A percentile compares a stretch with the other conserved stretches of the same genome.
phyloP scores from a whole-genome alignment of 352 stramenopile species.

The Globisporangium paroecandrum region DNA sequence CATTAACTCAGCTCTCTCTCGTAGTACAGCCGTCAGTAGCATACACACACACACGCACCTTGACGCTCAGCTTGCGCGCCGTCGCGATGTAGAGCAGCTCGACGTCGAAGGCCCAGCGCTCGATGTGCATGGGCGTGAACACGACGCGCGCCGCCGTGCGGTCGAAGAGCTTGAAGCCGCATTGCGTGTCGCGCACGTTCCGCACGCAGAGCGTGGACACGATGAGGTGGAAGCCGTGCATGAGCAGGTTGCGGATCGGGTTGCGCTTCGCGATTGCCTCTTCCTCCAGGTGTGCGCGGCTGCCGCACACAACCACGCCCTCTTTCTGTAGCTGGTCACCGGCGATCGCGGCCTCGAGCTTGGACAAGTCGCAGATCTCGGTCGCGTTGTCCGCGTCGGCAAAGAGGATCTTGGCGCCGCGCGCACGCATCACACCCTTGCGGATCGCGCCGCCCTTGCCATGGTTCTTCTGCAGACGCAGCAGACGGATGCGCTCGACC shows the following conservation, averaged over 20 bases:
- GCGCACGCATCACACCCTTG: conserved; percentile 84
- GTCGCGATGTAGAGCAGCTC: conserved; percentile 89
- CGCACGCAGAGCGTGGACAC: conserved; percentile 85
- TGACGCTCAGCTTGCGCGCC: conserved; percentile 49
- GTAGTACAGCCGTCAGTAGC: background rate
- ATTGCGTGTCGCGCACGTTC: conserved; percentile 91
- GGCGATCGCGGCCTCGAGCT: conserved; percentile 58
- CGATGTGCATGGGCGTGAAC: conserved; percentile 91
- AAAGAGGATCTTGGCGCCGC: conserved; percentile 85
- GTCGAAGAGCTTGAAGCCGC: conserved; percentile 94
- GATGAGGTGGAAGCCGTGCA: conserved; percentile 92
- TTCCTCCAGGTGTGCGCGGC: conserved; percentile 87
- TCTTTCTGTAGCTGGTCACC: conserved; percentile 20
- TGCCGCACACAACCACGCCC: conserved; percentile 86
- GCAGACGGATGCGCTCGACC: conserved; percentile 61
- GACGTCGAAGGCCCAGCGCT: conserved; percentile 95
- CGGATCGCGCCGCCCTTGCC: conserved; percentile 90
- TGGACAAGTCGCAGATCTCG: conserved; percentile 86
- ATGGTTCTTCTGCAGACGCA: conserved; percentile 83
- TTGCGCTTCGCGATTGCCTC: conserved; percentile 81
- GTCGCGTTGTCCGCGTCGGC: conserved; percentile 92
- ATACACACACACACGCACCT: conserved; percentile 30
- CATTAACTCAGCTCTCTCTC: conserved; percentile 1
- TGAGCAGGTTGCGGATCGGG: conserved; percentile 87
- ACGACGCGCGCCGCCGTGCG: conserved; percentile 72